These are phyloP conservation scores for Dittrichia graveolens DNA, from an alignment of 129 eudicot genomes.

Conservation along the genomic window DNA sequence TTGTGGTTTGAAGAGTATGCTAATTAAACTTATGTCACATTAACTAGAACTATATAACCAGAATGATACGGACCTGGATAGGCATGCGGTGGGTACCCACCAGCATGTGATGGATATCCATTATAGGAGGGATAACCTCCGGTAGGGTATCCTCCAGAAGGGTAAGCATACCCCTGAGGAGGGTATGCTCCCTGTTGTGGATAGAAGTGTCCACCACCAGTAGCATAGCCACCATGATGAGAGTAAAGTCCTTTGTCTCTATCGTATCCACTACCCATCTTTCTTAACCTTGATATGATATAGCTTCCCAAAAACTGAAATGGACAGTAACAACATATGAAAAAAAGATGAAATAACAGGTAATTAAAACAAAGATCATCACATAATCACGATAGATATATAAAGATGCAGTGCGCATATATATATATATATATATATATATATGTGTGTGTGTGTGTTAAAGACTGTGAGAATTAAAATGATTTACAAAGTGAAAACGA, in stretches of 20 bases:
- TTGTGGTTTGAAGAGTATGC: not conserved
- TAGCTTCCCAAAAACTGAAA: too few relatives aligned
- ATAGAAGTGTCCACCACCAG: not conserved
- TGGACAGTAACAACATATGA: too few relatives aligned
- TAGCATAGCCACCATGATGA: not conserved
- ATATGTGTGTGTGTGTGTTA: too few relatives aligned
- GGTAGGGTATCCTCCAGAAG: slow-evolving; percentile 29
- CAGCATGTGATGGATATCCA: slow-evolving; percentile 10
- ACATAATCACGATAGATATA: too few relatives aligned
- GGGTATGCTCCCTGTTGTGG: not conserved
- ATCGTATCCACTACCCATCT: slow-evolving; percentile 10
- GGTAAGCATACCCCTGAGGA: not conserved
- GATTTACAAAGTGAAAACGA: too few relatives aligned
- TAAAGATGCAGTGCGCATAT: too few relatives aligned
- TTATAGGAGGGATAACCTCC: slow-evolving; percentile 16
- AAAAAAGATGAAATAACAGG: too few relatives aligned
- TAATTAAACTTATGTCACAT: not conserved
- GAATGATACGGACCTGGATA: slow-evolving; percentile 27
- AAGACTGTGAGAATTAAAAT: too few relatives aligned
- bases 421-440: too few relatives aligned
- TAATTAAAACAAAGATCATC: too few relatives aligned
- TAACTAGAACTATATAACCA: slow-evolving; percentile 10
- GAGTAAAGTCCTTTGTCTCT: not conserved
- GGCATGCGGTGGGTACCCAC: slow-evolving; percentile 22
- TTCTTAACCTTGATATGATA: too few relatives aligned